These are phyloP conservation scores for Canna indica DNA, from an alignment of 176 grass and related monocot species.

Conservation along the genomic window DNA sequence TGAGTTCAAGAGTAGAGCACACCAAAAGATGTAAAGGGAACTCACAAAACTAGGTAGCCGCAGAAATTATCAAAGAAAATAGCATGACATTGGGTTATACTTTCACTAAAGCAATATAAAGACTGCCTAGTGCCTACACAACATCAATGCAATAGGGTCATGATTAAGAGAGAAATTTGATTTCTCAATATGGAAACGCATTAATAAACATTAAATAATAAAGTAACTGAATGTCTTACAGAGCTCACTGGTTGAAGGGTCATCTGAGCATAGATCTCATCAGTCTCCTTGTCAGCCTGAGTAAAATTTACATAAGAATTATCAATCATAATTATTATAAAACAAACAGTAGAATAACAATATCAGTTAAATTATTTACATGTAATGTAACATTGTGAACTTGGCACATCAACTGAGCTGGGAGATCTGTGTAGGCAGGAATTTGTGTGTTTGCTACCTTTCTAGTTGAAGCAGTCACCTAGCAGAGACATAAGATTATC, in stretches of 20 bases:
- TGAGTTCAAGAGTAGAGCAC: too few species aligned
- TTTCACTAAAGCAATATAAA: too few species aligned
- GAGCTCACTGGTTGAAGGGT: constrained; percentile 87
- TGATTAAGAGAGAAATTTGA: neutral
- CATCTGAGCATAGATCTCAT: constrained; percentile 94
- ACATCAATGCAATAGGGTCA: neutral
- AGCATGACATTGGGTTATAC: too few species aligned
- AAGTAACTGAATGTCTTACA: constrained; percentile 32
- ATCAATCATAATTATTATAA: neutral
- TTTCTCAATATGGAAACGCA: neutral
- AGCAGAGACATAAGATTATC: constrained; percentile 1
- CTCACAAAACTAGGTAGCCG: neutral
- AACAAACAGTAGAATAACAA: neutral
- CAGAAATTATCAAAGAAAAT: neutral
- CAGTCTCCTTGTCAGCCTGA: constrained; percentile 93
- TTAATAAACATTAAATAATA: neutral
- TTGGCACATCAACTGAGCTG: constrained; percentile 92
- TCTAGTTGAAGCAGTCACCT: constrained; percentile 87
- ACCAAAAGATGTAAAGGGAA: too few species aligned
- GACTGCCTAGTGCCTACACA: too few species aligned
- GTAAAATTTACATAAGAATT: neutral
- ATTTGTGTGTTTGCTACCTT: constrained; percentile 68
- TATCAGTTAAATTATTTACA: constrained; percentile 22
- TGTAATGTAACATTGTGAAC: constrained; percentile 86
- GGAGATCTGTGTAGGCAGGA: constrained; percentile 75